Base-by-base conservation (phyloP, 176 grass and related monocot species). In the Rhynchospora tenuis region DNA sequence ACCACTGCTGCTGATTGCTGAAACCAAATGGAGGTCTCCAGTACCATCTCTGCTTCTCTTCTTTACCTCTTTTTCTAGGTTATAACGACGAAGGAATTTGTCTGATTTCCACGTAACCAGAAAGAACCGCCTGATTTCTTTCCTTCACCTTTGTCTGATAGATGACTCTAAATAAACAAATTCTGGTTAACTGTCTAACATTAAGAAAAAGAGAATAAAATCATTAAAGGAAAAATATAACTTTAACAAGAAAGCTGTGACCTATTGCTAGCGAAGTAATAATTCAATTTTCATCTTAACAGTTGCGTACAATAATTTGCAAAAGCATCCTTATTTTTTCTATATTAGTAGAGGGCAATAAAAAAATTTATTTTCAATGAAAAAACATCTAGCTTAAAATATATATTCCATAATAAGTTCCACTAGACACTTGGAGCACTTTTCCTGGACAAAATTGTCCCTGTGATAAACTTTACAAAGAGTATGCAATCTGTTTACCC, bases 81-180 rank as follows among this genome's bases (percentile, higher is more conserved):
- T 88, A 92, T 71, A 98, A 87, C 64, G 96, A 93, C 58, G 93
- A 91, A 24, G 89, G 87, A 43, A 90, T 95, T 64, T 89, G 90
- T 83, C 83, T 90, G 63, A 98, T 88, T 68, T 91, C 13, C 13
- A 93, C 89, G 44, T 93, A 95, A 78, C 96, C 96, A 58, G 91
- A 90, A 11, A 98, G 96, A 73, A 91, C 93, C 38, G 86, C 88
- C 0, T 91, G 89, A 73, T 95, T 91, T 9, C 93, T 83, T 59
- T 95, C 96, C 17, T 98, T 93, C 45, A 85, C 93, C 88, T 89
- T 95, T 6, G 89, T 90, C 72, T 90, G 92, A 69, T 90, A 98
- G 46, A 88, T 86, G 47, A 93, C 93, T 83, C 93, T 95, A 71
- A 86, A 85, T 38, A 66, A 73, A 22, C 2, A 85, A 82, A 81